These are phyloP conservation scores for Rutidosis leptorrhynchoides DNA, from an alignment of 129 eudicot genomes.

Conservation along the genomic window DNA sequence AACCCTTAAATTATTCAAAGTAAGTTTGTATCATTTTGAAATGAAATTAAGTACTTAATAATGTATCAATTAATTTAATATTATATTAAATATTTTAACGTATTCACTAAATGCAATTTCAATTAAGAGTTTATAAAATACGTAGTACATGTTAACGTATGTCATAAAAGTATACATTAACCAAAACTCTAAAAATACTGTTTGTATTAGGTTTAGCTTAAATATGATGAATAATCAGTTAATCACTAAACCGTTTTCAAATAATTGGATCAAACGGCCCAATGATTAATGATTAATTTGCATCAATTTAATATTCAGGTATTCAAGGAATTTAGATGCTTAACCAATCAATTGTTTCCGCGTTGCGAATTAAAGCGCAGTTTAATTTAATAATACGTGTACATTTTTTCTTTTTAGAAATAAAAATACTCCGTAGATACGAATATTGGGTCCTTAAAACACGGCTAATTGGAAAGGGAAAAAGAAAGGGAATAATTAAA, in stretches of 20 bases:
- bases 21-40: too few species aligned
- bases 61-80: too few species aligned
- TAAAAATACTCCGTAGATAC: neutral
- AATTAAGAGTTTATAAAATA: too few species aligned
- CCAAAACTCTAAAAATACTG: too few species aligned
- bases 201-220: too few species aligned
- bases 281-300: neutral
- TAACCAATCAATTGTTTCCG: slow-evolving; percentile 28
- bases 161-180: too few species aligned
- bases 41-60: too few species aligned
- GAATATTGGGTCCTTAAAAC: slow-evolving; percentile 1
- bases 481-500: neutral
- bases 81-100: too few species aligned
- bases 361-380: slow-evolving; percentile 18
- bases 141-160: too few species aligned
- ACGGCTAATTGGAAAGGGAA: neutral
- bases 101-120: too few species aligned
- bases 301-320: neutral
- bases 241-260: neutral
- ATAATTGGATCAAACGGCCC: slow-evolving; percentile 17
- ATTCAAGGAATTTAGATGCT: neutral
- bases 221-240: neutral
- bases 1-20: too few species aligned
- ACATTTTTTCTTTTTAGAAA: slow-evolving; percentile 1
- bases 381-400: slow-evolving; percentile 17